A percentile compares a stretch with the other conserved stretches of the same genome.
phyloP scores from a whole-genome alignment of 768 basidiomycete species.

The Phylloporus rhodoxanthus region DNA sequence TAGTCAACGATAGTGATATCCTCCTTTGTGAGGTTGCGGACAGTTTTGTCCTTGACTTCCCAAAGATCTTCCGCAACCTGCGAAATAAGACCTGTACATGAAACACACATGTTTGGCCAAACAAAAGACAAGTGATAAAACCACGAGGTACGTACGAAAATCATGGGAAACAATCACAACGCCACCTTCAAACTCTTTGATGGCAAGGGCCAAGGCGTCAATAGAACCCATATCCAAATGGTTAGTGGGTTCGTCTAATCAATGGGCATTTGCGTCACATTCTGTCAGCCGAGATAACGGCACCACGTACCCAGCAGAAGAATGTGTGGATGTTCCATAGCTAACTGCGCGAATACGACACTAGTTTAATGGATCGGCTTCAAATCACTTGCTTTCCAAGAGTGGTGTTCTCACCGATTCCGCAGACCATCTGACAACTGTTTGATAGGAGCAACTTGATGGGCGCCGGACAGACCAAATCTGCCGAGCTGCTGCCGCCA shows the following conservation, averaged over 20 bases:
- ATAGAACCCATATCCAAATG: slow-evolving; percentile 98
- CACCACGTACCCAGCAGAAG: slow-evolving; percentile 64
- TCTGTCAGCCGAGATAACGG: slow-evolving; percentile 8
- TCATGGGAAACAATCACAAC: slow-evolving; percentile 99
- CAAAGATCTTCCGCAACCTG: slow-evolving; percentile 98
- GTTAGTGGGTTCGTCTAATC: slow-evolving; percentile 86
- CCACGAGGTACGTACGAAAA: slow-evolving; percentile 66
- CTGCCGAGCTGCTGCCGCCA: slow-evolving; percentile 95
- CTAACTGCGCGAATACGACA: slow-evolving; percentile 92
- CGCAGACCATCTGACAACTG: slow-evolving; percentile 94
- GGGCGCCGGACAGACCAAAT: slow-evolving; percentile 89
- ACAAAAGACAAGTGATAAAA: background rate
- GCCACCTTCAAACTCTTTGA: slow-evolving; percentile 96
- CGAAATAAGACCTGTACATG: slow-evolving; percentile 71
- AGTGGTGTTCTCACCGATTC: slow-evolving; percentile 61
- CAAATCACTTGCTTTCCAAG: slow-evolving; percentile 1
- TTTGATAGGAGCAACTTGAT: slow-evolving; percentile 90
- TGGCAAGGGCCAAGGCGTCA: slow-evolving; percentile 90
- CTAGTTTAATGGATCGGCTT: slow-evolving; percentile 34
- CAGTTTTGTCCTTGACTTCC: slow-evolving; percentile 95
- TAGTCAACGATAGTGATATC: slow-evolving; percentile 92
- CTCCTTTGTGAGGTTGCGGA: slow-evolving; percentile 84
- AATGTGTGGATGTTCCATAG: slow-evolving; percentile 97
- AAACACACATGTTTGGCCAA: slow-evolving; percentile 9
- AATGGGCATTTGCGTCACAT: slow-evolving; percentile 3